Base-by-base conservation (phyloP, 148 eudicot genomes). In the Chenopodium quinoa region DNA sequence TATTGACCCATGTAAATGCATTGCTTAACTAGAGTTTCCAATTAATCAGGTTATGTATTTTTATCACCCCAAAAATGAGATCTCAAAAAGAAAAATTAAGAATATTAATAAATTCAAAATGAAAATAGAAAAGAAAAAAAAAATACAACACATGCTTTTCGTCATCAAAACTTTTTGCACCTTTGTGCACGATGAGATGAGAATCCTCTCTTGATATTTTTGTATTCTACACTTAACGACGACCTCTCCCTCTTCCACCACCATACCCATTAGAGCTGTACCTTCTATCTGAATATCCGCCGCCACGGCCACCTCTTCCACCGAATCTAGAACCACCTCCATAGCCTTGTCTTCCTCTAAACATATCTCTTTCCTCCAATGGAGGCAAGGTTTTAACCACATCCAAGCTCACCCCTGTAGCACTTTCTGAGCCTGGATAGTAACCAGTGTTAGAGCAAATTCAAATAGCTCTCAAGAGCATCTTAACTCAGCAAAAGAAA, bases 371-470 rank as follows among this genome's bases (percentile, higher is more conserved):
- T 79, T 90, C 93, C 85, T 93, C 93, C 85, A 95, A 80, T 20
- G 47, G 82, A 44, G 98, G 99, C 84, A 95, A 77, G 74, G 78
- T 69, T 83, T 86, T 87, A 73, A 95, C 91, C 60, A 92, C 97
- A 82, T 88, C 90, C 75, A 95, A 75, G 77, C 89, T 95, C 82
- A 91, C 91, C 78, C 88, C 88, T 46, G 89, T 88, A 16, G 95
- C 95, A 88, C 86, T 95, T 71, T 89, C 85, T 77, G 87, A 88
- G 50, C 92, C 97, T 95, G 58, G 58, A 29, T 23, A 70, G 12
- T 14, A 56, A 58, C 44, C 48, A 79, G 58, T 8, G 16, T 50
- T 8, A 75, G 72, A 71, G 9, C 47, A 19, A 73, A 60, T 23
- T 16, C 10, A 68, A 48, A n/a, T 75, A 50, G 56, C 25, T 22